These are phyloP conservation scores for Phanerochaete sordida DNA, from an alignment of 768 basidiomycete species.

Conservation along the genomic window DNA sequence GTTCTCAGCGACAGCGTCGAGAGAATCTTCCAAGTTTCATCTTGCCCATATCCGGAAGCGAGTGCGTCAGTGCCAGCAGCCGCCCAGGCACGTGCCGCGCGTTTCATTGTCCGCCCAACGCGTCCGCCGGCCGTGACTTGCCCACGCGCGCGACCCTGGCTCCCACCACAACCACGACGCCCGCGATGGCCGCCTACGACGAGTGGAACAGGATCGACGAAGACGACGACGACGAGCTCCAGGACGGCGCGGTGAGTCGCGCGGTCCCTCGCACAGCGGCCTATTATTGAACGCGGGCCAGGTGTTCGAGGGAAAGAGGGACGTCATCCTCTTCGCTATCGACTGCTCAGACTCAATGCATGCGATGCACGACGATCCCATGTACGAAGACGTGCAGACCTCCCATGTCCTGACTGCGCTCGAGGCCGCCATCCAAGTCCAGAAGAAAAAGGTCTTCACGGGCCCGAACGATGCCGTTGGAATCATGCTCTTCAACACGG, in stretches of 20 bases:
- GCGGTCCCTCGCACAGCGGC: neutral
- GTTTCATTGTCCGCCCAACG: slow-evolving; percentile 4
- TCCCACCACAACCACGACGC: too few species aligned
- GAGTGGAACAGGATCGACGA: slow-evolving; percentile 80
- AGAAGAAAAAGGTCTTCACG: slow-evolving; percentile 86
- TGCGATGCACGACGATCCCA: slow-evolving; percentile 57
- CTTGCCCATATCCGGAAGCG: neutral
- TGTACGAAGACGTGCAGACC: slow-evolving; percentile 62
- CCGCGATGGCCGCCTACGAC: slow-evolving; percentile 63
- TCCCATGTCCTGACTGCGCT: slow-evolving; percentile 79
- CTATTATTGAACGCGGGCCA: slow-evolving; percentile 23
- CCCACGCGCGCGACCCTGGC: slow-evolving; percentile 3
- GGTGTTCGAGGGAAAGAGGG: slow-evolving; percentile 71
- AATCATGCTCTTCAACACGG: slow-evolving; percentile 90
- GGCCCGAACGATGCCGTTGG: slow-evolving; percentile 90
- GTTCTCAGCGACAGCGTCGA: neutral
- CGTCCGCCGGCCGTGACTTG: neutral
- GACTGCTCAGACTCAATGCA: slow-evolving; percentile 94
- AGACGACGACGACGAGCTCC: slow-evolving; percentile 80
- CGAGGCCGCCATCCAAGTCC: slow-evolving; percentile 79
- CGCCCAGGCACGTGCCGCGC: neutral
- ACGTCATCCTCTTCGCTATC: slow-evolving; percentile 93
- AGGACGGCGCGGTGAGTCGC: slow-evolving; percentile 57
- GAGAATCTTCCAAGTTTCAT: slow-evolving; percentile 3
- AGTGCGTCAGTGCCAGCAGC: neutral